Evolutionary conservation across 208 protist species (phyloP).

Genomic region (Leishmania aethiopica): DNA sequence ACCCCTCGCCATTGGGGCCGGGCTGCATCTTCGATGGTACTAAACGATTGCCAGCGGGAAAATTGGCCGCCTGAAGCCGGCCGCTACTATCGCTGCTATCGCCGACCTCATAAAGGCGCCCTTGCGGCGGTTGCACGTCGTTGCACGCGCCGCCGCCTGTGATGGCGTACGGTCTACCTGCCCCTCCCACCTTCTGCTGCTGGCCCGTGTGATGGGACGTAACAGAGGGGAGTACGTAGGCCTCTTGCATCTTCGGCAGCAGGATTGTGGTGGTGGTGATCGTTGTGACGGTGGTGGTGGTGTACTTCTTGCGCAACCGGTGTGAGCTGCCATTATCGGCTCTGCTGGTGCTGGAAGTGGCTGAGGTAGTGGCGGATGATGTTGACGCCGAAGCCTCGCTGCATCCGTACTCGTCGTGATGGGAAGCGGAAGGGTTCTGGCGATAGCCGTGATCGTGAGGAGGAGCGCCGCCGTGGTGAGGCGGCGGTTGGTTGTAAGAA

Average conservation of each 20-base stretch:
- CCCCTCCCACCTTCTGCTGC: constrained; percentile 1
- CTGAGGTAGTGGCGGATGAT: constrained; percentile 12
- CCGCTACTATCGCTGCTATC: background rate
- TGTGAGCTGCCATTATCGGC: constrained; percentile 14
- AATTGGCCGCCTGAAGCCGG: background rate
- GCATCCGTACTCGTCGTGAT: background rate
- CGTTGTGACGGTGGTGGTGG: constrained; percentile 72
- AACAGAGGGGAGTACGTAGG: constrained; percentile 22
- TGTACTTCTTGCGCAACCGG: constrained; percentile 69
- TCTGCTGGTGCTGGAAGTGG: background rate
- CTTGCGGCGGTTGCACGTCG: background rate
- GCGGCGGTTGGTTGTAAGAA: background rate
- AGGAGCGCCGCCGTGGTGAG: background rate
- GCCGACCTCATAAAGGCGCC: constrained; percentile 1
- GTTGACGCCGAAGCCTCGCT: background rate
- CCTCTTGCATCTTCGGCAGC: constrained; percentile 59
- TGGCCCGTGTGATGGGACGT: constrained; percentile 31
- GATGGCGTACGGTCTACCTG: background rate
- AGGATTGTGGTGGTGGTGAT: constrained; percentile 69
- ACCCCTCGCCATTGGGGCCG: constrained; percentile 13
- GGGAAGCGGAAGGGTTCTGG: constrained; percentile 4
- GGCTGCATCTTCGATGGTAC: constrained; percentile 18
- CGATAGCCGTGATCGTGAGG: background rate
- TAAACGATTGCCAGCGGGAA: background rate
- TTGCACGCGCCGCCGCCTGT: background rate